Evolutionary conservation across 2,329 filamentous ascomycete genomes (phyloP), one percentile per base, ranked within the genome.

Genomic region (Bipolaris zeicola): DNA sequence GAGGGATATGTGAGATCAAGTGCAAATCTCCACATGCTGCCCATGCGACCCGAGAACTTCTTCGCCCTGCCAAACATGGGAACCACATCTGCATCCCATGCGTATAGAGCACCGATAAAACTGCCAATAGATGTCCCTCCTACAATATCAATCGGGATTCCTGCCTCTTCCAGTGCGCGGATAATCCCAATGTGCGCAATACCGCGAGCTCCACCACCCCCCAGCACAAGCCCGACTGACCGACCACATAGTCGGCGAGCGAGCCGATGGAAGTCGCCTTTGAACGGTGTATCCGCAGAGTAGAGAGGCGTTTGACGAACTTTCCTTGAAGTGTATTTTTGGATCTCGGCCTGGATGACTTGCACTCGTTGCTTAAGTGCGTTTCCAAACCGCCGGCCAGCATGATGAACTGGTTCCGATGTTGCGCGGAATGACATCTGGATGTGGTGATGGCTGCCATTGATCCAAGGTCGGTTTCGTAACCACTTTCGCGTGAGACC

Each of bases 31-130:
- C 95, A 99, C 79, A 98, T 91, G 76, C 94, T 98, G 42, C 91
- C 92, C 96, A 99, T 99, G n/a, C 96, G 89, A 4, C 95, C 93
- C 0, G 95, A 87, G 75, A 99, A 99, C 74, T 97, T 97, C 83
- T 99, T 99, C 13, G 92, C 92, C 43, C 96, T 86, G 0, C 95
- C 95, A 69, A 96, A 96, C 85, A 98, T 96, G 11, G 95, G 95
- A 4, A 99, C 94, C 1, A 97, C 88, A 71, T 99, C 96, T 8
- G 94, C 95, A 73, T 99, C 95, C 54, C 94, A 90, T 1, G 96
- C 95, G 74, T 99, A 99, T 1, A 99, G 81, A 1, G 91, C 95
- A 6, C 96, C 95, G 51, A 98, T 93, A 73, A 99, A 98, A 1
- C 94, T 87, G 14, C 95, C 95, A 53, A 99, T 99, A 0, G 94